Conservation (phyloP, 805 yeast species). For the Teunomyces gatunensis region DNA sequence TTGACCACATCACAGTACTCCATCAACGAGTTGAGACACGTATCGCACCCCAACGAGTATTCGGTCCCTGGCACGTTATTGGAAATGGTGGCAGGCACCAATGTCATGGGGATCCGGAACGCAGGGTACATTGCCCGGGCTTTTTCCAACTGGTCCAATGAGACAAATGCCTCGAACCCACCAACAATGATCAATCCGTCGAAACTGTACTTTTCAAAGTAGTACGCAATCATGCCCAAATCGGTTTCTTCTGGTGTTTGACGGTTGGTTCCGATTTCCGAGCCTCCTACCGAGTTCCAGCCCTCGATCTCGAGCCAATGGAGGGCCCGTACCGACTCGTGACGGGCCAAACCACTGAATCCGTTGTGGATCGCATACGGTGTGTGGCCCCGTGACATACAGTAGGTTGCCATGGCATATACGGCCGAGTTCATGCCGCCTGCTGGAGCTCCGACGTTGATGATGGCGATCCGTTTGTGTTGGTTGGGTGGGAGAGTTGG, state of each 20-base stretch:
- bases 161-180: conserved; percentile 93
- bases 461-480: conserved; percentile 73
- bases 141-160: conserved; percentile 76
- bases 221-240: conserved; percentile 87
- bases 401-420: conserved; percentile 84
- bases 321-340: conserved; percentile 74
- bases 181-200: conserved; percentile 92
- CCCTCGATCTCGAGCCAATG: conserved; percentile 84
- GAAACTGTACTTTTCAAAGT: conserved; percentile 82
- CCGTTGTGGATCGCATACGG: conserved; percentile 93
- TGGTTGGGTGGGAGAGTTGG: conserved; percentile 54
- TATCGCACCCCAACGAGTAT: conserved; percentile 91
- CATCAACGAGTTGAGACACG: conserved; percentile 88
- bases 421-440: conserved; percentile 94
- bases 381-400: conserved; percentile 85
- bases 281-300: conserved; percentile 90
- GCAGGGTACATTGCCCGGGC: conserved; percentile 82
- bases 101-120: conserved; percentile 90
- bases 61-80: conserved; percentile 99
- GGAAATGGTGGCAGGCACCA: conserved; percentile 93
- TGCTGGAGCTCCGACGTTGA: conserved; percentile 96
- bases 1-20: conserved; percentile 93
- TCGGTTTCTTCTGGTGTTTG: conserved; percentile 74
- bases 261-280: conserved; percentile 96
- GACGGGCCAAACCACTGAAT: conserved; percentile 85